Evolutionary conservation across 176 grass and related monocot species (phyloP), one percentile per base, ranked within the genome.

Genomic region (Paspalum notatum): DNA sequence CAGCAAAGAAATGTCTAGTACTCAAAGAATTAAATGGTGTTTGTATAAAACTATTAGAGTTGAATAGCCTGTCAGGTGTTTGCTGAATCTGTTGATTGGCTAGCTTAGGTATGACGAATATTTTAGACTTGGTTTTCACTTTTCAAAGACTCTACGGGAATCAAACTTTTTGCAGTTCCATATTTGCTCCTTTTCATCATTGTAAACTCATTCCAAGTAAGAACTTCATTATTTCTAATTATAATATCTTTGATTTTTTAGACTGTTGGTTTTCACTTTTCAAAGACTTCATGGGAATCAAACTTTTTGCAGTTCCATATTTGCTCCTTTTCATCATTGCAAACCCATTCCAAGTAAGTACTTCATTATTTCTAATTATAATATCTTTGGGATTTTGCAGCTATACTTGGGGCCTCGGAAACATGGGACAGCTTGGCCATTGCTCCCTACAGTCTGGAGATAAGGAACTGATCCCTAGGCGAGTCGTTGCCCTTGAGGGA

Each of bases 331-430:
- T 71, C 5, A 65, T 52, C 11, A 25, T 71, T 71, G 56, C 47
- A 71, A 21, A 43, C 14, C 20, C 48, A 16, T 64, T 63, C 11
- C 50, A 37, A 22, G 41, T 9, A 60, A 11, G 68, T 66, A 74
- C n/a, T 32, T 18, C 15, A 73, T 58, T 73, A 15, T 63, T 70
- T 62, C 20, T 71, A 62, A 53, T 49, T 81, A 45, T 71, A 55
- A 48, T 69, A 81, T 70, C 48, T 59, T 76, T 21, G 20, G 20
- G n/a, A 58, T 82, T 83, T 84, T 93, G 39, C 81, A 98, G 95
- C 68, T 98, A 98, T 70, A 98, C 92, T 40, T 98, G 95, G 95
- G 95, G 92, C 43, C 86, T 91, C 15, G 95, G 95, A 82, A 98
- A 84, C 86, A 87, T 94, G 88, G 95, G 92, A 48, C 95, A 98